These are phyloP conservation scores for Huntiella omanensis DNA, from an alignment of 2,329 filamentous ascomycete genomes.

Conservation along the genomic window DNA sequence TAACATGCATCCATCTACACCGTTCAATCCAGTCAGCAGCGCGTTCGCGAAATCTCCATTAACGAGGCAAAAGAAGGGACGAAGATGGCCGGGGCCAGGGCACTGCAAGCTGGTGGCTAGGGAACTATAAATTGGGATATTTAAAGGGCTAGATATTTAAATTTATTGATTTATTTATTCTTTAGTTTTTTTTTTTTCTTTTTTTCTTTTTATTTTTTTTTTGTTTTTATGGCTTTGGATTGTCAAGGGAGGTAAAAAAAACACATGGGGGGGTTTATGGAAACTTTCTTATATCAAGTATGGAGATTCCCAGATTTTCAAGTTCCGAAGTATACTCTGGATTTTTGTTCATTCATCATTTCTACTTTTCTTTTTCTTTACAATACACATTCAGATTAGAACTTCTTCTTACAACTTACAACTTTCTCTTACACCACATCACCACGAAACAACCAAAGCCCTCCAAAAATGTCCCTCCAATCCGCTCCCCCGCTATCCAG, in stretches of 20 bases:
- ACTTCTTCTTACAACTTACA: neutral
- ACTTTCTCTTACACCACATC: neutral
- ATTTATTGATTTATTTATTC: conserved; percentile 4
- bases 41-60: too few species aligned
- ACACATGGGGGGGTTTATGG: too few species aligned
- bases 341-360: neutral
- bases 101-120: too few species aligned
- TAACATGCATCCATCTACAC: too few species aligned
- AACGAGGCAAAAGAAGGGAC: too few species aligned
- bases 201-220: conserved; percentile 1
- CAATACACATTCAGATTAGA: neutral
- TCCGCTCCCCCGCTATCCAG: neutral
- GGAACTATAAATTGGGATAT: too few species aligned
- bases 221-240: neutral
- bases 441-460: neutral
- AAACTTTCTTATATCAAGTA: too few species aligned
- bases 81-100: too few species aligned
- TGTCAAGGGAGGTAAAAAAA: neutral
- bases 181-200: neutral
- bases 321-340: neutral
- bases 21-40: too few species aligned
- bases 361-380: neutral
- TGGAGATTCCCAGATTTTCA: too few species aligned
- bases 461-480: conserved; percentile 5
- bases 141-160: too few species aligned